Conservation (phyloP, 2,329 filamentous ascomycete genomes). For the Macrophomina tecta region DNA sequence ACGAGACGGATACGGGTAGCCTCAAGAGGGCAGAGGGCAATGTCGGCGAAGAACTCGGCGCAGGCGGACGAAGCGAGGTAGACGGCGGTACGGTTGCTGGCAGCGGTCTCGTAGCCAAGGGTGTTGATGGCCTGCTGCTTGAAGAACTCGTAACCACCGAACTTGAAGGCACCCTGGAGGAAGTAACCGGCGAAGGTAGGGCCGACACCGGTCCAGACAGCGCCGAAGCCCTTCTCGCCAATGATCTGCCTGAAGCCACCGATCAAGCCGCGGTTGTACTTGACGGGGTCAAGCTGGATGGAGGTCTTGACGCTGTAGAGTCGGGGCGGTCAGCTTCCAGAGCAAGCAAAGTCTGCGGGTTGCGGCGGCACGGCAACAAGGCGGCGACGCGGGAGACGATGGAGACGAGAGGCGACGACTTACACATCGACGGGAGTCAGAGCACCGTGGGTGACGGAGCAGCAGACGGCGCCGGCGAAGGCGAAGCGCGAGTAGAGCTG, state of each 20-base stretch:
- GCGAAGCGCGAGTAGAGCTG: slow-evolving; percentile 94
- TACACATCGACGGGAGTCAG: slow-evolving; percentile 99
- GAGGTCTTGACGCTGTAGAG: slow-evolving; percentile 87
- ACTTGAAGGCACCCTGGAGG: slow-evolving; percentile 60
- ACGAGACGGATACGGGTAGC: slow-evolving; percentile 93
- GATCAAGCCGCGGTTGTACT: slow-evolving; percentile 71
- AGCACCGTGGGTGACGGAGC: slow-evolving; percentile 94
- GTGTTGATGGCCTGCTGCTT: slow-evolving; percentile 87
- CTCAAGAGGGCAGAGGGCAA: slow-evolving; percentile 89
- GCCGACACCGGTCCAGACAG: slow-evolving; percentile 68
- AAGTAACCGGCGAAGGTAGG: slow-evolving; percentile 59
- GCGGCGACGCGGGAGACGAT: neutral
- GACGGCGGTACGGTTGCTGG: slow-evolving; percentile 79
- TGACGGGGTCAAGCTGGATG: slow-evolving; percentile 72
- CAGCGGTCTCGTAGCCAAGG: slow-evolving; percentile 71
- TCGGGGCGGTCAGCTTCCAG: neutral
- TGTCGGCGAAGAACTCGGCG: slow-evolving; percentile 73
- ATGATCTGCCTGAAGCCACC: slow-evolving; percentile 88
- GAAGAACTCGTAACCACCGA: slow-evolving; percentile 95
- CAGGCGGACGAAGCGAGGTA: slow-evolving; percentile 72
- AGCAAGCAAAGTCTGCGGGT: neutral
- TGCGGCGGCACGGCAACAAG: neutral
- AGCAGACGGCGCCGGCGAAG: slow-evolving; percentile 96
- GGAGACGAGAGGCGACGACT: slow-evolving; percentile 51
- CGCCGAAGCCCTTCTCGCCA: slow-evolving; percentile 72